A percentile compares a stretch with the other conserved stretches of the same genome.
Evolutionary conservation across 164 flowering plant genomes (phyloP).

Genomic region (Protea cynaroides): DNA sequence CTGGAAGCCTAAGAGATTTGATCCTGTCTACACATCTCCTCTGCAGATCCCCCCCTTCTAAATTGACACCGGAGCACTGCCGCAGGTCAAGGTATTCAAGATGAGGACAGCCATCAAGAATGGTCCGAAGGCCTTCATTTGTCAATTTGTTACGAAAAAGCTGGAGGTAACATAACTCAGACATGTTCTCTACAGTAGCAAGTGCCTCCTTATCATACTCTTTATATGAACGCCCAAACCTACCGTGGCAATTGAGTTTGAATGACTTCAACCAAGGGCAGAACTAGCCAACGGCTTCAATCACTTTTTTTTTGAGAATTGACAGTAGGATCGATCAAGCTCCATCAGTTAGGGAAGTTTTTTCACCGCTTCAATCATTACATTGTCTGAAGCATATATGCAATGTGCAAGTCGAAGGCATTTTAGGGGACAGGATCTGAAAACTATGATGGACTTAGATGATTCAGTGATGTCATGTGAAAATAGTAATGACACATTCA

Average conservation of each 20-base stretch:
- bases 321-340: slow-evolving; percentile 14
- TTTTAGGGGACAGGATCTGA: slow-evolving; percentile 25
- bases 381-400: slow-evolving; percentile 17
- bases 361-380: slow-evolving; percentile 21
- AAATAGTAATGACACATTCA: no score
- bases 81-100: slow-evolving; percentile 32
- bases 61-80: slow-evolving; percentile 14
- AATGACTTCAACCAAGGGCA: slow-evolving; percentile 26
- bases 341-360: slow-evolving; percentile 38
- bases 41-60: slow-evolving; percentile 17
- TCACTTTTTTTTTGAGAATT: slow-evolving; percentile 8
- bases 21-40: slow-evolving; percentile 16
- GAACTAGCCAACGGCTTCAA: slow-evolving; percentile 27
- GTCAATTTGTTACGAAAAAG: slow-evolving; percentile 17
- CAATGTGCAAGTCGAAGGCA: slow-evolving; percentile 28
- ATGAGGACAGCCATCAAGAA: slow-evolving; percentile 27
- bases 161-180: slow-evolving; percentile 17
- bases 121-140: slow-evolving; percentile 25
- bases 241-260: slow-evolving; percentile 7
- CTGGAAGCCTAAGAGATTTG: slow-evolving; percentile 12
- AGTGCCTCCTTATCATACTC: slow-evolving; percentile 17
- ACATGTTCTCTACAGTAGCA: slow-evolving; percentile 25
- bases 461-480: no score
- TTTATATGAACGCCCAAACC: not conserved
- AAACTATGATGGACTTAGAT: no score